Percentiles rank a stretch among this genome's conserved stretches.
Conservation (phyloP, 2,329 filamentous ascomycete species). For the Fusarium miscanthi region DNA sequence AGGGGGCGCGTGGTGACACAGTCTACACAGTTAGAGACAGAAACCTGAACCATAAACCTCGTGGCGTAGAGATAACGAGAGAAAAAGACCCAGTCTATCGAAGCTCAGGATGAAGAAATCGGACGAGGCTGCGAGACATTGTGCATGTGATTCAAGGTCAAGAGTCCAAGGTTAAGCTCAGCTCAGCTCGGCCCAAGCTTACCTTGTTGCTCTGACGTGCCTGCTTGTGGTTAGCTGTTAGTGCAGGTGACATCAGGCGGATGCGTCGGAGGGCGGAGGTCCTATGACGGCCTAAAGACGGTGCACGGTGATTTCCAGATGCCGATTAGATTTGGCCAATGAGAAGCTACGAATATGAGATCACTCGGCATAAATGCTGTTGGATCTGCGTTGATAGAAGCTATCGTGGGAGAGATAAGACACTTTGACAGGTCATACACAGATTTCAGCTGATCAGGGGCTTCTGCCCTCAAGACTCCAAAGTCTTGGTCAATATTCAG, state of each 20-base stretch:
- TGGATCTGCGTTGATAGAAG: conserved; percentile 19
- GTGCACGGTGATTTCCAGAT: conserved; percentile 16
- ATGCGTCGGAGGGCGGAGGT: conserved; percentile 35
- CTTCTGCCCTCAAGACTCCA: neutral
- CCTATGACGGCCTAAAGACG: conserved; percentile 39
- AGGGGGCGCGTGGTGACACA: conserved; percentile 41
- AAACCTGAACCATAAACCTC: conserved; percentile 21
- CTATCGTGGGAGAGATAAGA: conserved; percentile 7
- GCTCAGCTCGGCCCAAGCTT: conserved; percentile 2
- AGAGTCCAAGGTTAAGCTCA: conserved; percentile 19
- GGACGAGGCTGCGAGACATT: conserved; percentile 36
- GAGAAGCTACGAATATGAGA: conserved; percentile 13
- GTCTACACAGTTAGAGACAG: neutral
- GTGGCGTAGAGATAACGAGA: conserved; percentile 5
- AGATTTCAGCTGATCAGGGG: conserved; percentile 15
- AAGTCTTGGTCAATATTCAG: neutral
- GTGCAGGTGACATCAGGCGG: conserved; percentile 40
- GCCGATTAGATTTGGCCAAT: conserved; percentile 36
- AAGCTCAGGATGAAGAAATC: conserved; percentile 11
- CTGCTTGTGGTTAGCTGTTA: conserved; percentile 26
- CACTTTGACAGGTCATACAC: conserved; percentile 10
- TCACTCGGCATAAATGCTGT: conserved; percentile 21
- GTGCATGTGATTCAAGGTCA: conserved; percentile 40
- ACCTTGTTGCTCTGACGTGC: conserved; percentile 1
- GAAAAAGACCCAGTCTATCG: neutral